Evolutionary conservation across 2,329 filamentous ascomycete genomes (phyloP), one percentile per base, ranked within the genome.

Genomic region (Botrytis aclada): DNA sequence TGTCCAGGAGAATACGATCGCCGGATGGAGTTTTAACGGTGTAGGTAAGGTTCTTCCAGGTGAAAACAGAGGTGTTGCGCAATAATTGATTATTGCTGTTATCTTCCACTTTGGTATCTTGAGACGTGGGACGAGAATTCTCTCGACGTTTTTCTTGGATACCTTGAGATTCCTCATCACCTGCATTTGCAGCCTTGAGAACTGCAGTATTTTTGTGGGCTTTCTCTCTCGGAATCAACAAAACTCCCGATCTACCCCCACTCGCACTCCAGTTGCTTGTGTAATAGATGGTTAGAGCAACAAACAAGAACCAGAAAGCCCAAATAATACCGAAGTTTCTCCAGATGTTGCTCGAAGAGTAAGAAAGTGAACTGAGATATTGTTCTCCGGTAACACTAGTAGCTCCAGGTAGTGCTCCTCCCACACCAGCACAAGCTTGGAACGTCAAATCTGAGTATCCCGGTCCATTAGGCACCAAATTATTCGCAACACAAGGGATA

Each of bases 41-140:
- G 78, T 93, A 94, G 0, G 76, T 77, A 0, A 94, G 86, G 73
- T 93, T 87, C 79, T 91, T 91, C 90, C 92, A 94, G 1, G 92
- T 94, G 77, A 93, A 93, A 0, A 92, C 84, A 0, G 88, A 90
- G 0, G 87, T 90, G 80, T 92, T 92, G 39, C 86, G 86, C 5
- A 90, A 81, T 1, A 92, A 83, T 43, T 84, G 80, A 3, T 80
- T 80, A 56, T 84, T 81, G 3, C 12, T 4, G 6, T 39, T 8
- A 3, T 65, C 25, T 18, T 29, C 70, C 86, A 1, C 89, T n/a
- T 80, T 71, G 1, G 76, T 77, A 25, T 76, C 72, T 29, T 75
- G 70, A 25, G 77, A 77, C 9, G 70, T 63, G 47, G 71, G 70
- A 45, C 75, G 75, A 22, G 74, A 76, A 16, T 37, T 60, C 18